Percentiles rank a stretch among this genome's conserved stretches.
These are phyloP conservation scores for Ceratocystiopsis sp. DNA, from an alignment of 2,329 filamentous ascomycete genomes.

Conservation along the genomic window DNA sequence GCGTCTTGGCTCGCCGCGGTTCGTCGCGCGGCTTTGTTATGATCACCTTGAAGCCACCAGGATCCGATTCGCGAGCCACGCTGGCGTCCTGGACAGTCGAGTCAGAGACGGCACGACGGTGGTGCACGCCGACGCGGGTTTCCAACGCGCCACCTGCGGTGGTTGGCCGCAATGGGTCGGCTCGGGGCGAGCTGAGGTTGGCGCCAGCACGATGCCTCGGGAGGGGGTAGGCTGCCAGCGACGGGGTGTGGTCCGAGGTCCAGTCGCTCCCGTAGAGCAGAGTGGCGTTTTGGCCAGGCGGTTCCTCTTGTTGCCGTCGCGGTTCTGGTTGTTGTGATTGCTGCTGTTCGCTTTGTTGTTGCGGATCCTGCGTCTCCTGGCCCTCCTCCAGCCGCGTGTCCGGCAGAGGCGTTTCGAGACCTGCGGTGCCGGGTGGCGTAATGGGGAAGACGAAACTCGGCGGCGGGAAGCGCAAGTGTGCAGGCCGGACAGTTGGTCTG, in stretches of 20 bases:
- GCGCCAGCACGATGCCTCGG: background rate
- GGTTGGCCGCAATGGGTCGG: background rate
- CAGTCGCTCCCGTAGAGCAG: conserved; percentile 20
- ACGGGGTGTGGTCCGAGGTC: conserved; percentile 24
- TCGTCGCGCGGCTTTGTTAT: conserved; percentile 55
- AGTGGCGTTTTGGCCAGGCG: background rate
- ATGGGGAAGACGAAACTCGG: conserved; percentile 43
- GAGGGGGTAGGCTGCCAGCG: conserved; percentile 14
- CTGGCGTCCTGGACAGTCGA: conserved; percentile 55
- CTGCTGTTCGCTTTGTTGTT: background rate
- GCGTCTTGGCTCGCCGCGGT: conserved; percentile 38
- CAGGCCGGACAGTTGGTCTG: conserved; percentile 44
- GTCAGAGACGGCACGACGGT: conserved; percentile 55
- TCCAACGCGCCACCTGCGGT: background rate
- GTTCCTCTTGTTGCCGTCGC: conserved; percentile 9
- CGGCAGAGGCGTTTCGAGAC: conserved; percentile 28
- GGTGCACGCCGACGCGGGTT: conserved; percentile 13
- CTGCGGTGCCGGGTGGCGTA: conserved; percentile 42
- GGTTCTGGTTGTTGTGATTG: conserved; percentile 4
- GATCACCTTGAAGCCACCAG: conserved; percentile 60
- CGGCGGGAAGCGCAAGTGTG: conserved; percentile 43
- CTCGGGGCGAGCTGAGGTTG: too few relatives aligned
- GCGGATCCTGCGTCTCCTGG: background rate
- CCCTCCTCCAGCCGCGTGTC: conserved; percentile 8
- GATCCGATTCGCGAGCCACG: conserved; percentile 34